Conservation (phyloP, 2,329 filamentous ascomycete species). For the Elsinoe perseae region DNA sequence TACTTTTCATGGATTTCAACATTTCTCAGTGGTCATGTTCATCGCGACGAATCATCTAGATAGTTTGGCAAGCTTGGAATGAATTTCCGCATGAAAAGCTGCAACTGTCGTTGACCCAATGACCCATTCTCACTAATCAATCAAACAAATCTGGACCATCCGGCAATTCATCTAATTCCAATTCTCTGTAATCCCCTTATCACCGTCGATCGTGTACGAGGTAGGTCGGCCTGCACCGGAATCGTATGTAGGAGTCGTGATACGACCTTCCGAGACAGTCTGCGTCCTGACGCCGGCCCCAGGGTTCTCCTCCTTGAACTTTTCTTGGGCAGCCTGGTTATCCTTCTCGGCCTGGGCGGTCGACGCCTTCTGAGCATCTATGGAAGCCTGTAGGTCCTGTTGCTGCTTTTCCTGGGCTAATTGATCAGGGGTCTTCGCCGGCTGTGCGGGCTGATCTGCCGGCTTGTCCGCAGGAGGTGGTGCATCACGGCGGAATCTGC, state of each 20-base stretch:
- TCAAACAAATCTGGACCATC: neutral
- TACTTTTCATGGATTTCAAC: no score
- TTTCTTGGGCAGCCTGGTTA: neutral
- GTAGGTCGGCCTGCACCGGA: neutral
- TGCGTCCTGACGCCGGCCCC: neutral
- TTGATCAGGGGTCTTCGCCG: neutral
- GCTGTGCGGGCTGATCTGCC: neutral
- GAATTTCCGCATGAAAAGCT: no score
- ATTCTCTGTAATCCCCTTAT: neutral
- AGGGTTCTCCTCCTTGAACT: neutral
- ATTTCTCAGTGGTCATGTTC: no score
- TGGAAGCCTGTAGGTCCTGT: neutral
- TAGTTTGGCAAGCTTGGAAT: no score
- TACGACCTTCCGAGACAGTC: neutral
- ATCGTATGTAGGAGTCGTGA: neutral
- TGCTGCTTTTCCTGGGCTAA: neutral
- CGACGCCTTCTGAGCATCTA: neutral
- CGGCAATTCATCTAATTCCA: neutral
- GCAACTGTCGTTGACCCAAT: no score
- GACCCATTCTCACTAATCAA: no score
- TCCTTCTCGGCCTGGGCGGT: neutral
- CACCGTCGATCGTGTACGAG: neutral
- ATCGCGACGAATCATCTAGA: no score
- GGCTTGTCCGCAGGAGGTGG: neutral
- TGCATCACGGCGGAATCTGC: neutral